Percentiles rank a stretch among this genome's conserved stretches.
These are phyloP conservation scores for Pyrrhoderma lamaoense DNA, from an alignment of 1,284 basidiomycete species.

Conservation along the genomic window DNA sequence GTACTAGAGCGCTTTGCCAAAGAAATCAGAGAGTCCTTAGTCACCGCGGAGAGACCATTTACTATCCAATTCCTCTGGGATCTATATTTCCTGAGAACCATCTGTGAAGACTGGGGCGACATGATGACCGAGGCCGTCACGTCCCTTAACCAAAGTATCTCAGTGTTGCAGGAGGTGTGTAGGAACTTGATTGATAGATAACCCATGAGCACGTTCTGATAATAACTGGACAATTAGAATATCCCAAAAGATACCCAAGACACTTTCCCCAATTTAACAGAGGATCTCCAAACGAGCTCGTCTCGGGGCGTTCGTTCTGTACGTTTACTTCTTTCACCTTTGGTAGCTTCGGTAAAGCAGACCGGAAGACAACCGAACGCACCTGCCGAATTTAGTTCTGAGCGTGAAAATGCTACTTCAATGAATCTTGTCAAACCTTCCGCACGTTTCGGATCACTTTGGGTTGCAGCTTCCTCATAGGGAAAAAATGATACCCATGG, in stretches of 20 bases:
- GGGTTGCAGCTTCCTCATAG: conserved; percentile 30
- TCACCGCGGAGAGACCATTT: too few species aligned
- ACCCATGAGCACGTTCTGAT: background rate
- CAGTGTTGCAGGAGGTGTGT: background rate
- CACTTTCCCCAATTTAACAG: background rate
- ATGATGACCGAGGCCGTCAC: background rate
- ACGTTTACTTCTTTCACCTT: conserved; percentile 29
- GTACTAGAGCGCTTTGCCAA: conserved; percentile 6
- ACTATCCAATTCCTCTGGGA: conserved; percentile 4
- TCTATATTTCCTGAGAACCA: conserved; percentile 10
- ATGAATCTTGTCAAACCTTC: conserved; percentile 38
- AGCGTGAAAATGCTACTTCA: conserved; percentile 31
- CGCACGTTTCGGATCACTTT: conserved; percentile 37
- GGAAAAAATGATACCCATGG: background rate
- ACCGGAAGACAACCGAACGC: conserved; percentile 16
- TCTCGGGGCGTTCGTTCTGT: conserved; percentile 26
- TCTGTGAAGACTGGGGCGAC: conserved; percentile 12
- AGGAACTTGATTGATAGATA: background rate
- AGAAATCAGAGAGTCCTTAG: background rate
- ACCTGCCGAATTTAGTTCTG: conserved; percentile 18
- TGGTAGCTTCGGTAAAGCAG: conserved; percentile 27
- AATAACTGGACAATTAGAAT: background rate
- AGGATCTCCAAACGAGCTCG: conserved; percentile 12
- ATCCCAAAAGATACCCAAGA: background rate
- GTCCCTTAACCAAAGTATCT: conserved; percentile 5